Percentiles rank a stretch among this genome's conserved stretches.
phyloP scores from a whole-genome alignment of 176 grass and related monocot species.

The Stipa capillata region DNA sequence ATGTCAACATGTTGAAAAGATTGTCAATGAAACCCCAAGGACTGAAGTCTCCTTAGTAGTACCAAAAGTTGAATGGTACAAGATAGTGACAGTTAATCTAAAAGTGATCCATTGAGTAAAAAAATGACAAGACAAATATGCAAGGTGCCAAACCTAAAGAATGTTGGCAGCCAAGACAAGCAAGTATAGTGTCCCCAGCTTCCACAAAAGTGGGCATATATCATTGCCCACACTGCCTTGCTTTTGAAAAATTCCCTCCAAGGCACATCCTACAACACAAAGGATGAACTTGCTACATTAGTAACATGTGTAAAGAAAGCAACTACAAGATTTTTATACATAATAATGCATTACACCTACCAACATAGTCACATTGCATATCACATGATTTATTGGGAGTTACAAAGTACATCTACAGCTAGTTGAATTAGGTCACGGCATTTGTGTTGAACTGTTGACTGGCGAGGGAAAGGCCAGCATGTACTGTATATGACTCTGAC shows the following conservation, averaged over 20 bases:
- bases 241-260: conserved; percentile 97
- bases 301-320: not conserved
- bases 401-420: not conserved
- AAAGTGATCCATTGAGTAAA: not conserved
- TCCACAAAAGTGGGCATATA: conserved; percentile 98
- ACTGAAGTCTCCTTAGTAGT: not conserved
- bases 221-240: conserved; percentile 94
- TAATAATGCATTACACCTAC: not conserved
- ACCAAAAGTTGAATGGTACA: conserved; percentile 9
- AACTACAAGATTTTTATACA: not conserved
- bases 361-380: too few species aligned
- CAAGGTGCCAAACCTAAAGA: conserved; percentile 62
- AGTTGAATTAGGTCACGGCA: conserved; percentile 1
- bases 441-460: not conserved
- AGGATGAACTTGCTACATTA: conserved; percentile 4
- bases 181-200: conserved; percentile 98
- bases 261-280: conserved; percentile 72
- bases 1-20: not conserved
- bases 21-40: not conserved
- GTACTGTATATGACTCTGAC: not conserved
- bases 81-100: not conserved
- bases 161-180: conserved; percentile 94
- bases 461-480: not conserved
- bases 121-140: not conserved
- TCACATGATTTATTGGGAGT: not conserved